A percentile compares a stretch with the other conserved stretches of the same genome.
Evolutionary conservation across 2,329 filamentous ascomycete species (phyloP).

Genomic region (Fusarium sp.): DNA sequence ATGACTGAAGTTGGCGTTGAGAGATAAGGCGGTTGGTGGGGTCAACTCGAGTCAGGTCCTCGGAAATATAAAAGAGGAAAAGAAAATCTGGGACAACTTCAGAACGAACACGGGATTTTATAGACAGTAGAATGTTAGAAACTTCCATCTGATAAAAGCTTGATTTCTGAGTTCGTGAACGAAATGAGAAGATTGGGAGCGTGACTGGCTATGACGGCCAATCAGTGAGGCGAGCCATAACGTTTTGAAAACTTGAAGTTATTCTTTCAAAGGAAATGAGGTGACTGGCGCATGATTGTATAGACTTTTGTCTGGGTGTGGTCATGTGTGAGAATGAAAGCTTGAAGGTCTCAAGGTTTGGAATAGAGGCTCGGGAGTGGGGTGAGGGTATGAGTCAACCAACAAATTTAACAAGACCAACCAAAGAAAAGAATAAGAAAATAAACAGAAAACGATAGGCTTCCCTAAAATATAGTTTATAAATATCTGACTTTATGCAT

Average conservation of each 20-base stretch:
- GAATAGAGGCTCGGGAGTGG: not conserved
- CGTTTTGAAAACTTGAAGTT: accelerated
- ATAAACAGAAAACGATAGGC: not conserved
- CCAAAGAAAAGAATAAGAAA: too few relatives aligned
- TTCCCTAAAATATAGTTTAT: not conserved
- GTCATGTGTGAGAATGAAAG: not conserved
- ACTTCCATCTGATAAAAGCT: too few relatives aligned
- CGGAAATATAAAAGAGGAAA: not conserved
- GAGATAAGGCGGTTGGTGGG: not conserved
- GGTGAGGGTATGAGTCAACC: not conserved
- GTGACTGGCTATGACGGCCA: not conserved
- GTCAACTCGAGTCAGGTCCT: not conserved
- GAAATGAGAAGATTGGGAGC: too few relatives aligned
- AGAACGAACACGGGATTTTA: not conserved
- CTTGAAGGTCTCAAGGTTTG: not conserved
- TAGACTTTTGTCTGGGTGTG: too few relatives aligned
- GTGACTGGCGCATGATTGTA: accelerated
- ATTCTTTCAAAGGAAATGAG: accelerated
- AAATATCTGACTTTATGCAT: not conserved
- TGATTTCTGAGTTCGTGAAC: too few relatives aligned
- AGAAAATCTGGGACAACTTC: too few relatives aligned
- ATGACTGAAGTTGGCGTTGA: not conserved
- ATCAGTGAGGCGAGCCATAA: accelerated
- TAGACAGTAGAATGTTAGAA: not conserved
- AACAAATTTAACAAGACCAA: not conserved